Percentiles rank a stretch among this genome's conserved stretches.
These are phyloP conservation scores for Lycium barbarum DNA, from an alignment of 257 asterid species.

Conservation along the genomic window DNA sequence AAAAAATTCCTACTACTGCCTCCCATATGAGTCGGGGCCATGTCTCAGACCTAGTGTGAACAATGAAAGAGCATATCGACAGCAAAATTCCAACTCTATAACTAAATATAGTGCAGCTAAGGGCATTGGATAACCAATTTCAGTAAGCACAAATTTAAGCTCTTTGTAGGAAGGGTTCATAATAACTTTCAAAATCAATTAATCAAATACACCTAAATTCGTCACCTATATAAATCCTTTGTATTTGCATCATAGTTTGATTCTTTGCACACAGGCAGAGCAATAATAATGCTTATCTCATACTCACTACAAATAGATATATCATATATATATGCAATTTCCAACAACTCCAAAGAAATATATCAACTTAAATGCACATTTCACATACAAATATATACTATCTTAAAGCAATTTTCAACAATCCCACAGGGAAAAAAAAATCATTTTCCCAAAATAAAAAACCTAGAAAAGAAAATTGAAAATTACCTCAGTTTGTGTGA, in stretches of 20 bases:
- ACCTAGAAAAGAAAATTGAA: not conserved
- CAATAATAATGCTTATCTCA: not conserved
- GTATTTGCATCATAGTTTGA: not conserved
- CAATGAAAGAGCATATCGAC: not conserved
- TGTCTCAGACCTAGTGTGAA: not conserved
- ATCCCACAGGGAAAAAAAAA: not conserved
- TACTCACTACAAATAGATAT: not conserved
- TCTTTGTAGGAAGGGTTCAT: not conserved
- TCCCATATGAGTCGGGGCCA: not conserved
- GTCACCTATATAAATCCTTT: not conserved
- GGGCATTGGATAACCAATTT: not conserved
- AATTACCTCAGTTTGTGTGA: slow-evolving; percentile 23
- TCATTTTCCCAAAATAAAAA: not conserved
- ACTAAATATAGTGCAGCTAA: slow-evolving; percentile 14
- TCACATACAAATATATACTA: not conserved
- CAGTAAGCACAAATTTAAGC: not conserved
- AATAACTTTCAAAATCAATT: not conserved
- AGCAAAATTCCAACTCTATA: not conserved
- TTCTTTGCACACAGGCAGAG: not conserved
- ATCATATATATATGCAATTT: not conserved
- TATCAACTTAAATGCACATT: not conserved
- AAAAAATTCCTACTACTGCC: not conserved
- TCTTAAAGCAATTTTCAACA: not conserved
- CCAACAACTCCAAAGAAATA: not conserved
- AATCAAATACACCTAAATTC: not conserved